These are phyloP conservation scores for Nicotiana tabacum DNA, from an alignment of 257 asterid genomes.

Conservation along the genomic window DNA sequence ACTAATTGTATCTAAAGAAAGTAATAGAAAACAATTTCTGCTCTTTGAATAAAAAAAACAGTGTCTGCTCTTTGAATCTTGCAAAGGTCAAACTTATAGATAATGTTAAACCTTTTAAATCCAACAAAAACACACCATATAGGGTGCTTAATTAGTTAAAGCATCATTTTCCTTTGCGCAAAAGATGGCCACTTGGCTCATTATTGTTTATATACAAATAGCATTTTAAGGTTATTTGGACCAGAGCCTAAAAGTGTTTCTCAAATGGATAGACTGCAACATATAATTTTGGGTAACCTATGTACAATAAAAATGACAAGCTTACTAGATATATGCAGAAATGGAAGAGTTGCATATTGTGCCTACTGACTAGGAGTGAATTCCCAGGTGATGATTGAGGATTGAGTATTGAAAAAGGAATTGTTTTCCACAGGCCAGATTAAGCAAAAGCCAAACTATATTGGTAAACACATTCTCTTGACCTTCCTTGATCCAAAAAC, in stretches of 20 bases:
- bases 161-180: slow-evolving; percentile 7
- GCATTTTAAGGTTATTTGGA: no score
- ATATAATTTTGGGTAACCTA: no score
- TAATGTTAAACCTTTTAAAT: background rate
- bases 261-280: no score
- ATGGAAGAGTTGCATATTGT: slow-evolving; percentile 15
- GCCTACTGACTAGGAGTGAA: no score
- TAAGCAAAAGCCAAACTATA: background rate
- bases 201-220: background rate
- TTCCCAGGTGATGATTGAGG: no score
- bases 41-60: background rate
- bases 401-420: no score
- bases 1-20: background rate
- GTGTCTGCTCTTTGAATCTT: background rate
- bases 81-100: background rate
- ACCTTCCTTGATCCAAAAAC: no score
- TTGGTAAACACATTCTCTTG: no score
- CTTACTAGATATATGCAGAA: slow-evolving; percentile 77
- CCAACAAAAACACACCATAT: background rate
- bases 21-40: background rate
- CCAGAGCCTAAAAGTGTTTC: no score
- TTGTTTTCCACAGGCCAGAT: no score
- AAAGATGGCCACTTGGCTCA: slow-evolving; percentile 21
- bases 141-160: background rate
- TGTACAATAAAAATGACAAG: slow-evolving; percentile 14